Evolutionary conservation across 306 rosid genomes (phyloP).

Genomic region (Trichosanthes cucumerina): DNA sequence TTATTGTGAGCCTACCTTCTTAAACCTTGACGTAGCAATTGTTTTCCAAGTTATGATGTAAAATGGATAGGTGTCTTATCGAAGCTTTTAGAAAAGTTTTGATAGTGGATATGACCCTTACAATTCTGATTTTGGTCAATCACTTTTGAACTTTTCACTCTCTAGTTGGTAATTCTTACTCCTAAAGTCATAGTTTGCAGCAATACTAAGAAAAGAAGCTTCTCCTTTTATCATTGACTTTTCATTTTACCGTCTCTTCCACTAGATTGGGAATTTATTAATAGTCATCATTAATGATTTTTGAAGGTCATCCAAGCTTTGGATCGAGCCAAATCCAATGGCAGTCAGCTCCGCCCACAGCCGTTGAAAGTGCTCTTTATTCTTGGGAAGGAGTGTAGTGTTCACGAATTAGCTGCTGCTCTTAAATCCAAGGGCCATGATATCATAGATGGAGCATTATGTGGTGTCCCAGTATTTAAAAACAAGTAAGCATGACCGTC

Average conservation of each 20-base stretch:
- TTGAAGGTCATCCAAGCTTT: slow-evolving; percentile 39
- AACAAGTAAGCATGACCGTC: slow-evolving; percentile 29
- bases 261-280: not conserved
- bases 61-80: not conserved
- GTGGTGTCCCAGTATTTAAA: slow-evolving; percentile 16
- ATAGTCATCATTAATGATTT: slow-evolving; percentile 10
- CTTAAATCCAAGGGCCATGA: slow-evolving; percentile 43
- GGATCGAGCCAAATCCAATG: slow-evolving; percentile 20
- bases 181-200: slow-evolving; percentile 1
- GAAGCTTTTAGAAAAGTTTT: not conserved
- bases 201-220: not conserved
- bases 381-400: slow-evolving; percentile 32
- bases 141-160: not conserved
- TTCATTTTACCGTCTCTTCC: not conserved
- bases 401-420: slow-evolving; percentile 23
- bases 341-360: slow-evolving; percentile 7
- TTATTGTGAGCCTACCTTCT: not conserved
- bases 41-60: not conserved
- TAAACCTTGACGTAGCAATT: not conserved
- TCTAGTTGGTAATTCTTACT: not conserved
- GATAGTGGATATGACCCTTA: not conserved
- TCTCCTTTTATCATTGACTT: not conserved
- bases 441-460: slow-evolving; percentile 14
- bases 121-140: not conserved
- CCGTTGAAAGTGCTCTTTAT: slow-evolving; percentile 36